phyloP scores from a whole-genome alignment of 495 filamentous ascomycete species.

The Physcia stellaris region DNA sequence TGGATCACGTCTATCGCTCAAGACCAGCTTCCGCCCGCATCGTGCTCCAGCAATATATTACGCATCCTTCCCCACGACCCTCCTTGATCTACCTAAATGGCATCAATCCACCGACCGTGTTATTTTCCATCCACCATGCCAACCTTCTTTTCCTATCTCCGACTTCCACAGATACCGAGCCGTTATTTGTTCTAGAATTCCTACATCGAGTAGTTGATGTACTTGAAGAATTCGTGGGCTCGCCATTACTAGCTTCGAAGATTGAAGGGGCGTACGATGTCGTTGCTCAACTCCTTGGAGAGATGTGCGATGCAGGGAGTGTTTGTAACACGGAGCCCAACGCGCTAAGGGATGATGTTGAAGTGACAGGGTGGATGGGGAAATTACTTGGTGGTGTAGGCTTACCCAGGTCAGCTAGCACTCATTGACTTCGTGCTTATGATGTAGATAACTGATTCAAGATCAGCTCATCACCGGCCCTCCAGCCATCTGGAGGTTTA shows the following conservation, averaged over 20 bases:
- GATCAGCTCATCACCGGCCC: constrained; percentile 28
- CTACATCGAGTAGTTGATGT: constrained; percentile 87
- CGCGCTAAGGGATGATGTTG: constrained; percentile 79
- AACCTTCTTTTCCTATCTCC: constrained; percentile 81
- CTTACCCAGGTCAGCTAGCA: constrained; percentile 47
- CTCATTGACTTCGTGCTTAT: neutral
- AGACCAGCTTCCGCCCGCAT: constrained; percentile 63
- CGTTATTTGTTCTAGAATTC: constrained; percentile 91
- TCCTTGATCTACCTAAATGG: constrained; percentile 74
- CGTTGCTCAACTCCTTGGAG: constrained; percentile 79
- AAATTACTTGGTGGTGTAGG: constrained; percentile 83
- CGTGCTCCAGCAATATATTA: constrained; percentile 76
- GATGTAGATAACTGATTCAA: constrained; percentile 3
- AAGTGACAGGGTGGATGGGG: constrained; percentile 77
- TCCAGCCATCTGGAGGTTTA: constrained; percentile 27
- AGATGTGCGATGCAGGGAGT: constrained; percentile 94
- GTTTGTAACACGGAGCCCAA: constrained; percentile 87
- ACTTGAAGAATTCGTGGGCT: constrained; percentile 86
- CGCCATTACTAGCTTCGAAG: constrained; percentile 72
- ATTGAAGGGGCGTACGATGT: constrained; percentile 88
- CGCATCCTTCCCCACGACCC: constrained; percentile 69
- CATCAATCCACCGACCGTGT: constrained; percentile 70
- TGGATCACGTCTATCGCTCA: constrained; percentile 56
- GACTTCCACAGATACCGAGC: constrained; percentile 69
- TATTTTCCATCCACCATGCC: constrained; percentile 77